These are phyloP conservation scores for Kwoniella europaea DNA, from an alignment of 768 basidiomycete genomes.

Conservation along the genomic window DNA sequence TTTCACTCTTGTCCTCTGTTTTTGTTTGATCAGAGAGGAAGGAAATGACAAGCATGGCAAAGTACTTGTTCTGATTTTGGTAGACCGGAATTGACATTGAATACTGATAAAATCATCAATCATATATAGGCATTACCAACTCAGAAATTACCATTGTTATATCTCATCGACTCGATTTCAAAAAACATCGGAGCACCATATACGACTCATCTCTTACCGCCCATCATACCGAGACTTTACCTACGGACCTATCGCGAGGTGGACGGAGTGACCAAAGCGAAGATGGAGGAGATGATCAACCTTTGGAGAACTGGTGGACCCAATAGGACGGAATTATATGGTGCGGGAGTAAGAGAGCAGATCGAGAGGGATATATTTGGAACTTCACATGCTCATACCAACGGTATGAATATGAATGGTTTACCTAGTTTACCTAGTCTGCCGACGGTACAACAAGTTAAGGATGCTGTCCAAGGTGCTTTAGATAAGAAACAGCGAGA, in stretches of 20 bases:
- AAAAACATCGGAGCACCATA: conserved; percentile 96
- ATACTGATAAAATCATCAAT: conserved; percentile 1
- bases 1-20: not conserved
- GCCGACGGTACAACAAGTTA: conserved; percentile 75
- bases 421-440: conserved; percentile 43
- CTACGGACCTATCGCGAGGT: conserved; percentile 85
- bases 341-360: conserved; percentile 73
- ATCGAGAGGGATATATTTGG: conserved; percentile 69
- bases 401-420: conserved; percentile 1
- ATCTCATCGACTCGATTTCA: conserved; percentile 92
- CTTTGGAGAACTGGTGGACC: conserved; percentile 92
- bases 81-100: conserved; percentile 33
- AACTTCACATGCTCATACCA: conserved; percentile 15
- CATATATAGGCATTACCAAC: conserved; percentile 75
- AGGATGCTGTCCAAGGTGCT: conserved; percentile 80
- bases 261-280: conserved; percentile 79
- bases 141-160: conserved; percentile 92
- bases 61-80: not conserved
- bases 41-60: not conserved
- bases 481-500: conserved; percentile 78
- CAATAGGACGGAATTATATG: conserved; percentile 80
- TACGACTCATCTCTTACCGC: conserved; percentile 74
- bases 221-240: conserved; percentile 81
- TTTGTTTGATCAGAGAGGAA: not conserved
- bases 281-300: conserved; percentile 97